Evolutionary conservation across 805 yeast species (phyloP).

Genomic region (Zygoascus flipseniorum): DNA sequence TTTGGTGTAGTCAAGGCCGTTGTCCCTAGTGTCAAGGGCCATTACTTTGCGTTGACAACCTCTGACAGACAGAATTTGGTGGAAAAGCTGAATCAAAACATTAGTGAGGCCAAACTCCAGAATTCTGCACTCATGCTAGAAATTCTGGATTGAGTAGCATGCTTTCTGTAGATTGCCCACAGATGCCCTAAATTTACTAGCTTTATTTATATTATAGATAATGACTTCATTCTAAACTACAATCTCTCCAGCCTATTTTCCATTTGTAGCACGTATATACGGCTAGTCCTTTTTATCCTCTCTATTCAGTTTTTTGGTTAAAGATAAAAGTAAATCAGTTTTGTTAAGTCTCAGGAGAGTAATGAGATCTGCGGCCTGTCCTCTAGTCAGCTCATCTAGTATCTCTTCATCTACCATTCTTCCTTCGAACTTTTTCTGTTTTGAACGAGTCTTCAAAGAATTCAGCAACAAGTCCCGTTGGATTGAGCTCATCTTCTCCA

Average conservation of each 20-base stretch:
- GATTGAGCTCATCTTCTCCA: not conserved
- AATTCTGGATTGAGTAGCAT: constrained; percentile 16
- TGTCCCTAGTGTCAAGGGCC: constrained; percentile 36
- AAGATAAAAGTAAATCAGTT: not conserved
- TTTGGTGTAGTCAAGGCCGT: constrained; percentile 61
- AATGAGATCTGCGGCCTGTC: not conserved
- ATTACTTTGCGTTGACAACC: constrained; percentile 44
- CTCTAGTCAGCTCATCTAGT: not conserved
- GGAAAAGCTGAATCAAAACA: constrained; percentile 43
- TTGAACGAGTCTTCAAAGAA: not conserved
- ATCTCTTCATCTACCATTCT: not conserved
- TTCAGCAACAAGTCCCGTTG: not conserved
- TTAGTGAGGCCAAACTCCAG: constrained; percentile 68
- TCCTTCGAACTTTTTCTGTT: not conserved
- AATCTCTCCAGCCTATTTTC: not conserved
- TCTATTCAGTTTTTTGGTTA: not conserved
- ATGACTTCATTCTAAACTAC: not conserved
- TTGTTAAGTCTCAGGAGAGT: not conserved
- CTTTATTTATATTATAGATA: not conserved
- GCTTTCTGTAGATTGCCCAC: too few relatives aligned
- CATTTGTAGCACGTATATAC: too few relatives aligned
- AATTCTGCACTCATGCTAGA: constrained; percentile 78
- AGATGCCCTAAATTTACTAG: too few relatives aligned
- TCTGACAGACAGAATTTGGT: constrained; percentile 53
- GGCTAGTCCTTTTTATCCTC: too few relatives aligned